A percentile compares a stretch with the other conserved stretches of the same genome.
phyloP scores from a whole-genome alignment of 306 rosid genomes.

The Herpetospermum pedunculosum region DNA sequence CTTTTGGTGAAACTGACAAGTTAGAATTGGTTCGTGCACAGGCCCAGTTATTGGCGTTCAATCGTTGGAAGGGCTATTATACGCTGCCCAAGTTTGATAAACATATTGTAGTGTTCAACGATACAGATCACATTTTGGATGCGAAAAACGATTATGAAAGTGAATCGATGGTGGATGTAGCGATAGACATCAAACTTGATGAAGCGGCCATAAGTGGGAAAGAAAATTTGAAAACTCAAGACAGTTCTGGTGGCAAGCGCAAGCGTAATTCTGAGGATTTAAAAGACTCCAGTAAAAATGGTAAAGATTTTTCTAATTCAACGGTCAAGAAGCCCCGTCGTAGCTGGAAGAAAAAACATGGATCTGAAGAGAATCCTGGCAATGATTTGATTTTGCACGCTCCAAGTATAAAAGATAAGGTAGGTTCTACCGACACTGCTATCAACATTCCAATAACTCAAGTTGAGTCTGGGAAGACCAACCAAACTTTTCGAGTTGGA shows the following conservation, averaged over 20 bases:
- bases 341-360: conserved; percentile 13
- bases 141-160: conserved; percentile 13
- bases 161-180: conserved; percentile 11
- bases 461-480: conserved; percentile 6
- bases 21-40: conserved; percentile 30
- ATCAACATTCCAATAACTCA: conserved; percentile 1
- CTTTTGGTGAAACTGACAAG: conserved; percentile 28
- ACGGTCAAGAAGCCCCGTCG: conserved; percentile 20
- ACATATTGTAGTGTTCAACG: conserved; percentile 28
- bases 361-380: conserved; percentile 18
- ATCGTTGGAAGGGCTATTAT: conserved; percentile 49
- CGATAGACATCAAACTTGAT: conserved; percentile 5
- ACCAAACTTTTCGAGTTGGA: conserved; percentile 31
- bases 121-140: conserved; percentile 22
- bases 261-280: conserved; percentile 15
- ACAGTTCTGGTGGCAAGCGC: conserved; percentile 16
- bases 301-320: conserved; percentile 29
- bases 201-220: neutral
- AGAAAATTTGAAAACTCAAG: conserved; percentile 12
- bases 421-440: conserved; percentile 12
- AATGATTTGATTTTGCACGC: conserved; percentile 1
- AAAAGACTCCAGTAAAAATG: conserved; percentile 16
- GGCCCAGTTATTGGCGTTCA: conserved; percentile 46
- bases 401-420: conserved; percentile 29
- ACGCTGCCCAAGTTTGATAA: conserved; percentile 37